Conservation (phyloP, 2,329 filamentous ascomycete genomes). For the Calonectria leucothoes region DNA sequence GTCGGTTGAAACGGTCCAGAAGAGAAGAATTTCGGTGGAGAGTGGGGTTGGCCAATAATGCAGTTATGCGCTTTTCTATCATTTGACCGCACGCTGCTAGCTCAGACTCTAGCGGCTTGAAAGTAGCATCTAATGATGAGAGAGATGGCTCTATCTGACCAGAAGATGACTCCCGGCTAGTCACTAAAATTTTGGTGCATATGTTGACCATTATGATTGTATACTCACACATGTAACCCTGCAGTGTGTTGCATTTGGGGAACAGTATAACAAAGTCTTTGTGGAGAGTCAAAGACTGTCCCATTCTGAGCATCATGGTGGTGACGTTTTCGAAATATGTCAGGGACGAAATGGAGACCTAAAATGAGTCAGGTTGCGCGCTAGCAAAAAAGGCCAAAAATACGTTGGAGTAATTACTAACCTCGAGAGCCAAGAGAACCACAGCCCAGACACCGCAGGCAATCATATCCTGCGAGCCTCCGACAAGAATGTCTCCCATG, state of each 20-base stretch:
- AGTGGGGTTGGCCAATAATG: neutral
- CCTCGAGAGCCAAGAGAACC: neutral
- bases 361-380: neutral
- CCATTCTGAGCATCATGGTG: neutral
- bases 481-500: neutral
- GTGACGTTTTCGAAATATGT: neutral
- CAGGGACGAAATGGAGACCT: neutral
- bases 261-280: neutral
- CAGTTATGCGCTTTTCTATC: neutral
- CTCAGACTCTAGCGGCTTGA: neutral
- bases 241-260: neutral
- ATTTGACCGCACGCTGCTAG: neutral
- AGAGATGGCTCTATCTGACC: neutral
- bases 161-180: neutral
- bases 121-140: neutral
- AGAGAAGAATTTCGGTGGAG: neutral
- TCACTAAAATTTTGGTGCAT: neutral
- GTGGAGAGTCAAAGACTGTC: neutral
- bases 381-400: neutral
- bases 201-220: neutral
- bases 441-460: constrained; percentile 1
- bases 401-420: neutral
- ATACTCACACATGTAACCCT: neutral
- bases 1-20: neutral
- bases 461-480: constrained; percentile 3